phyloP scores from a whole-genome alignment of 2,329 filamentous ascomycete genomes.

The Talaromyces atroroseus region DNA sequence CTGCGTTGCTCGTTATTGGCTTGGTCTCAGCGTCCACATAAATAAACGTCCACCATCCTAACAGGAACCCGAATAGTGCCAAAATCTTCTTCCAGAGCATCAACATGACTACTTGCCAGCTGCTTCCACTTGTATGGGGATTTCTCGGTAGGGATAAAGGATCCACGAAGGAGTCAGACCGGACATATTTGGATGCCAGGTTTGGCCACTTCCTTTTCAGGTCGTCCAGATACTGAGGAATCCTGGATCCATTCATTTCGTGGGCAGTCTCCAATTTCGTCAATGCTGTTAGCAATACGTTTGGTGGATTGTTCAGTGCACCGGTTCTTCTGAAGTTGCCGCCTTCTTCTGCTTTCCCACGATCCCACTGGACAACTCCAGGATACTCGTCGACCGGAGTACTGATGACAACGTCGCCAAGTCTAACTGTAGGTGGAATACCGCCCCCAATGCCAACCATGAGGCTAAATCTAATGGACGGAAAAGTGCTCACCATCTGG shows the following conservation, averaged over 20 bases:
- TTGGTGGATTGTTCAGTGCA: not conserved
- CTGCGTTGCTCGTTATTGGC: not conserved
- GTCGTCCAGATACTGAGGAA: not conserved
- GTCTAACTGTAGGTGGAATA: slow-evolving; percentile 6
- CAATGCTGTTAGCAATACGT: not conserved
- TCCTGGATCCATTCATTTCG: not conserved
- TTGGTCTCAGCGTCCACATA: not conserved
- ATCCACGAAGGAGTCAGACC: not conserved
- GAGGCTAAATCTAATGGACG: slow-evolving; percentile 27
- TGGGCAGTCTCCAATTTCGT: not conserved
- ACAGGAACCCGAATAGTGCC: too few species aligned
- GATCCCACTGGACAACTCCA: slow-evolving; percentile 9
- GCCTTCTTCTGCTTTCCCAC: not conserved
- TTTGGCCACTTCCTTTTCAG: not conserved
- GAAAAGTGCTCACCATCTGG: slow-evolving; percentile 23
- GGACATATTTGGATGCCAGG: not conserved
- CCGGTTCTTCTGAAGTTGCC: not conserved
- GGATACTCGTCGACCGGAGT: not conserved
- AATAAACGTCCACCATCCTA: not conserved
- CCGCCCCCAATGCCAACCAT: slow-evolving; percentile 39
- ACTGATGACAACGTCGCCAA: slow-evolving; percentile 11
- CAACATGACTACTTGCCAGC: too few species aligned
- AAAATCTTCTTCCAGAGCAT: too few species aligned
- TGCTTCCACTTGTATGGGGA: not conserved
- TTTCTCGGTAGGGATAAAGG: not conserved